Evolutionary conservation across 2,329 filamentous ascomycete genomes (phyloP).

Genomic region (Tolypocladium sp.): DNA sequence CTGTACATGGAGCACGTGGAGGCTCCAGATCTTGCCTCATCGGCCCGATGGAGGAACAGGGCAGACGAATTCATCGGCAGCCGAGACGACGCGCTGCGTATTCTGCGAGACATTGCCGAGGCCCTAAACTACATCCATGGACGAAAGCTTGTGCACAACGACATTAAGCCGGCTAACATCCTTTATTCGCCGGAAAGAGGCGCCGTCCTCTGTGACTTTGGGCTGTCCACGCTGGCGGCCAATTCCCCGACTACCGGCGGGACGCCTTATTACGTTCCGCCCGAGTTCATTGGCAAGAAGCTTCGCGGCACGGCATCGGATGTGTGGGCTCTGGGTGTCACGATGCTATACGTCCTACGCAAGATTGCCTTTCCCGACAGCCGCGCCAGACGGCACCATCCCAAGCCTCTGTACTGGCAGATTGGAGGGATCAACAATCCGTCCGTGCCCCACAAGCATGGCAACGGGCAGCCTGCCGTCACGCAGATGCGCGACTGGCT

Average conservation of each 20-base stretch:
- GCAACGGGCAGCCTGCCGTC: constrained; percentile 31
- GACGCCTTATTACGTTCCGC: constrained; percentile 53
- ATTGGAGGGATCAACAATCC: constrained; percentile 46
- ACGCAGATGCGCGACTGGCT: constrained; percentile 49
- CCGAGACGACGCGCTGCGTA: constrained; percentile 39
- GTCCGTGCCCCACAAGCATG: constrained; percentile 18
- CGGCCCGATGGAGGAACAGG: constrained; percentile 38
- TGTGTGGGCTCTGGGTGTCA: constrained; percentile 51
- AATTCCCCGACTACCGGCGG: constrained; percentile 42
- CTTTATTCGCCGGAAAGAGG: constrained; percentile 49
- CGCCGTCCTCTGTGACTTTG: constrained; percentile 52
- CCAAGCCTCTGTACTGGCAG: constrained; percentile 46
- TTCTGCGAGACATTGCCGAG: constrained; percentile 43
- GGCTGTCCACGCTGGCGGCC: constrained; percentile 39
- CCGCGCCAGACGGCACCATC: constrained; percentile 36
- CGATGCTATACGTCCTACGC: constrained; percentile 49
- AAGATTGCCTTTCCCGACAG: constrained; percentile 47
- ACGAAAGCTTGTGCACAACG: constrained; percentile 47
- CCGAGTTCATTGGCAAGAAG: constrained; percentile 49
- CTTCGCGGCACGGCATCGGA: constrained; percentile 45
- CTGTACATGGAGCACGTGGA: constrained; percentile 55
- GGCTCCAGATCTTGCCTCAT: constrained; percentile 41
- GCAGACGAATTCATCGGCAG: constrained; percentile 40
- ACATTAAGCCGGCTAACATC: constrained; percentile 55
- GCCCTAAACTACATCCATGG: constrained; percentile 48